A percentile compares a stretch with the other conserved stretches of the same genome.
Conservation (phyloP, 352 stramenopile genomes). For the Thalassiosira mediterranea region DNA sequence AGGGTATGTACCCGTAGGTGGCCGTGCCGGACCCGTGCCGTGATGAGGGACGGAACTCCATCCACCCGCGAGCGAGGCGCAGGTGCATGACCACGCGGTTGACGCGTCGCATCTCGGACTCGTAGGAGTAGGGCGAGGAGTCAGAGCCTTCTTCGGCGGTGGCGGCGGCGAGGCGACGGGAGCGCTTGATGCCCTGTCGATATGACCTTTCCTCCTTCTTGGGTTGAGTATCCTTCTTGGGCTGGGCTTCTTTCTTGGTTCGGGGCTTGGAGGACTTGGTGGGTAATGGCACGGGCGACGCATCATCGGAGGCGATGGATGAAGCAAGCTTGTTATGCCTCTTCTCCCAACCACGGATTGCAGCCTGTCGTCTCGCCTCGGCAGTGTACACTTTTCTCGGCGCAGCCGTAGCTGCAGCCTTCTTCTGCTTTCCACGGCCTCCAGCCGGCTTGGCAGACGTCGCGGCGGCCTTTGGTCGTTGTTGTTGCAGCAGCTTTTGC, state of each 20-base stretch:
- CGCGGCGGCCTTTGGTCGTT: too few species aligned
- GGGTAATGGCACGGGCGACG: not conserved
- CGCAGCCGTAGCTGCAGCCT: not conserved
- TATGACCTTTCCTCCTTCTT: slow-evolving; percentile 8
- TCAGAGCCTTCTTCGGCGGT: too few species aligned
- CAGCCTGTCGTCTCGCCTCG: slow-evolving; percentile 20
- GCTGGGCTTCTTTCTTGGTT: not conserved
- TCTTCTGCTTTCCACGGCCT: not conserved
- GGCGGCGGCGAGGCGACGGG: too few species aligned
- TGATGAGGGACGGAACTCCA: slow-evolving; percentile 55
- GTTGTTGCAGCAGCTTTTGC: too few species aligned
- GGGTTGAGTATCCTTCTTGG: not conserved
- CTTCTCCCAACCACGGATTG: slow-evolving; percentile 45
- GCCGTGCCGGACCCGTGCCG: slow-evolving; percentile 45
- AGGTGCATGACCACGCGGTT: slow-evolving; percentile 38
- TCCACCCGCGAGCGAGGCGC: slow-evolving; percentile 29
- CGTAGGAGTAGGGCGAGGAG: slow-evolving; percentile 1
- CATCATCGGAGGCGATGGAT: not conserved
- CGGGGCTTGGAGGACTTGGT: not conserved
- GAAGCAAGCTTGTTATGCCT: not conserved
- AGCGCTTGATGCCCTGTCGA: slow-evolving; percentile 17
- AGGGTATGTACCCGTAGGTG: slow-evolving; percentile 48
- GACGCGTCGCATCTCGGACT: slow-evolving; percentile 14
- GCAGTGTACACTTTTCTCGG: slow-evolving; percentile 35
- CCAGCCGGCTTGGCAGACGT: too few species aligned